Conservation (phyloP, 148 eudicot species). For the Selenicereus undatus region DNA sequence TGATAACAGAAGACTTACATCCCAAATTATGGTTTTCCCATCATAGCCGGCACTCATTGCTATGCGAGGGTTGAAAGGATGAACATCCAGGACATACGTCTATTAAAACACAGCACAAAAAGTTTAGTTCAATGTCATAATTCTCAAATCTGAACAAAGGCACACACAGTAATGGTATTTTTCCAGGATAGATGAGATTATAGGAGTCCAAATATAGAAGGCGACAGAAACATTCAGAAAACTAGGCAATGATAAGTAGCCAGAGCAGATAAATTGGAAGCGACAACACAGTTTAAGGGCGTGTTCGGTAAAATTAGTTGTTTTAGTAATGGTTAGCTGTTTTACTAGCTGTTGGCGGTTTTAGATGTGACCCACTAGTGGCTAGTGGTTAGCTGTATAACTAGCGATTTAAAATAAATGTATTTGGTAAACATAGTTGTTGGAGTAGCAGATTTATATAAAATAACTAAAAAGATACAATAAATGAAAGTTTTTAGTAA, state of each 20-base stretch:
- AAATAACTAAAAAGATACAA: too few relatives aligned
- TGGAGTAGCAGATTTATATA: too few relatives aligned
- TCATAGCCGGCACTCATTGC: slow-evolving; percentile 99
- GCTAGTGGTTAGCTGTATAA: too few relatives aligned
- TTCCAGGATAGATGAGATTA: not conserved
- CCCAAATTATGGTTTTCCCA: slow-evolving; percentile 98
- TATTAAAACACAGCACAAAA: slow-evolving; percentile 21
- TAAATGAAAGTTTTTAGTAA: too few relatives aligned
- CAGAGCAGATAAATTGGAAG: not conserved
- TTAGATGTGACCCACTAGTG: too few relatives aligned
- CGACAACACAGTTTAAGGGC: not conserved
- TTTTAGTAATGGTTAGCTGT: too few relatives aligned
- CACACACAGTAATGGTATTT: not conserved
- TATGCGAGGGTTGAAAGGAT: slow-evolving; percentile 93
- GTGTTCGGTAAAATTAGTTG: too few relatives aligned
- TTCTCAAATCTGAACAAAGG: not conserved
- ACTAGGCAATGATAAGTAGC: not conserved
- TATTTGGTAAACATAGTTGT: too few relatives aligned
- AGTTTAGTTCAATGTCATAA: not conserved
- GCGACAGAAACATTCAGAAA: not conserved
- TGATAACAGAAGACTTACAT: slow-evolving; percentile 54
- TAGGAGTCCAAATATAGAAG: not conserved
- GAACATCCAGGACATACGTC: slow-evolving; percentile 98
- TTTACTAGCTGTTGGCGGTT: too few relatives aligned
- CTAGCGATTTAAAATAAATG: too few relatives aligned